Evolutionary conservation across 129 eudicot species (phyloP), one percentile per base, ranked within the genome.

Genomic region (Flaveria trinervia): DNA sequence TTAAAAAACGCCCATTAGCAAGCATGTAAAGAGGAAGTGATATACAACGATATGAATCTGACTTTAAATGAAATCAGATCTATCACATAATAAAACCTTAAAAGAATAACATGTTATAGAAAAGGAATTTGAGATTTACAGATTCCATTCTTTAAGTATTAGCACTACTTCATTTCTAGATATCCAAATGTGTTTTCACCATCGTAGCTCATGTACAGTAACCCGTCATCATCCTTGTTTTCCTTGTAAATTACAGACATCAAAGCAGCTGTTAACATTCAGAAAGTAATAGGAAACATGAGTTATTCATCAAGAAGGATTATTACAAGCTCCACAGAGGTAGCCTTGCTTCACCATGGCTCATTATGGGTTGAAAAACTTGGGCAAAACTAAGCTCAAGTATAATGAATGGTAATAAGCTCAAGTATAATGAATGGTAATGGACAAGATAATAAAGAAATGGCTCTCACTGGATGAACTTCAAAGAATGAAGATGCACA

Each of bases 141-240:
- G 66, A 48, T 50, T 54, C 7, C 65, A 70, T 71, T 28, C 39
- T n/a, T 18, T 16, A 79, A 22, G 74, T 0, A 30, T 48, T 39
- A 22, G 9, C 1, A 7, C 73, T 71, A 79, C 49, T 80, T 56
- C 30, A 71, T 28, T 74, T 68, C 52, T 17, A 18, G 73, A 75
- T 45, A 81, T 50, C 97, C 97, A 70, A 91, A 86, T 7, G 94
- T 91, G 85, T 85, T 91, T 84, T 91, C 94, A 1, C 97, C 89
- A 41, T 92, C 85, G 73, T 91, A 91, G 67, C 82, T 89, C 90
- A 87, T 85, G 82, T 89, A 92, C 16, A 92, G 96, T 70, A 92
- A 92, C 8, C 97, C 95, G 28, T 92, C 96, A 73, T 92, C 92
- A 70, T 92, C 96, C 70, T 89, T 92, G 83, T 87, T 30, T 48